Conservation (phyloP, 75 land plant species). For the Isoetes taiwanensis region DNA sequence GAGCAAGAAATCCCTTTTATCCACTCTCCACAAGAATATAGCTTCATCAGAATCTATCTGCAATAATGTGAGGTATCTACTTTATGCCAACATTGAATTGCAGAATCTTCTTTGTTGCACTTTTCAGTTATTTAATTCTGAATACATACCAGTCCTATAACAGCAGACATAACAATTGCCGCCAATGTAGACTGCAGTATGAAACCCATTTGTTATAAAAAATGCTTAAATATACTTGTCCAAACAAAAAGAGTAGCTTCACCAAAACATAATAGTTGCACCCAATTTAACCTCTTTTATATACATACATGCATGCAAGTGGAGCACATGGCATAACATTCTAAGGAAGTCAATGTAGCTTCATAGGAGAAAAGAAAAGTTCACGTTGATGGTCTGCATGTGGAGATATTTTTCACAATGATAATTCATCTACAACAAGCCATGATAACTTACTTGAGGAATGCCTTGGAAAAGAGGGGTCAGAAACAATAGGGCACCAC, state of each 20-base stretch:
- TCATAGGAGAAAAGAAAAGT: no score
- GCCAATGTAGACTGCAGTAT: constrained; percentile 92
- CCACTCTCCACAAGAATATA: constrained; percentile 75
- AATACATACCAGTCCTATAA: constrained; percentile 74
- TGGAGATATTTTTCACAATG: no score
- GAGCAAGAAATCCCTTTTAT: constrained; percentile 78
- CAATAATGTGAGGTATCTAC: not conserved
- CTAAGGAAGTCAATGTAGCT: not conserved
- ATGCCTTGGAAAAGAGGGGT: constrained; percentile 73
- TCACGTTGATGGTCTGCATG: no score
- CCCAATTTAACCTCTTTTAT: no score
- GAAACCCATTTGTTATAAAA: not conserved
- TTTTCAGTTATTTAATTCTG: no score
- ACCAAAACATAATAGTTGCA: no score
- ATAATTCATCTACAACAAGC: not conserved
- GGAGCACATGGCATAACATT: no score
- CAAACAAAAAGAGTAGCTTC: no score
- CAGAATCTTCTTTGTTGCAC: no score
- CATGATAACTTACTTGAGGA: constrained; percentile 53
- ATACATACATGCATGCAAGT: no score
- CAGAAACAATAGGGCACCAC: constrained; percentile 63
- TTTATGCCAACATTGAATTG: not conserved
- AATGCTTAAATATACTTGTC: not conserved
- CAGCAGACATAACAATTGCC: constrained; percentile 95
- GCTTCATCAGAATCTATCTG: constrained; percentile 95